Evolutionary conservation across 2,329 filamentous ascomycete genomes (phyloP), one percentile per base, ranked within the genome.

Genomic region (Aulographum hederae): DNA sequence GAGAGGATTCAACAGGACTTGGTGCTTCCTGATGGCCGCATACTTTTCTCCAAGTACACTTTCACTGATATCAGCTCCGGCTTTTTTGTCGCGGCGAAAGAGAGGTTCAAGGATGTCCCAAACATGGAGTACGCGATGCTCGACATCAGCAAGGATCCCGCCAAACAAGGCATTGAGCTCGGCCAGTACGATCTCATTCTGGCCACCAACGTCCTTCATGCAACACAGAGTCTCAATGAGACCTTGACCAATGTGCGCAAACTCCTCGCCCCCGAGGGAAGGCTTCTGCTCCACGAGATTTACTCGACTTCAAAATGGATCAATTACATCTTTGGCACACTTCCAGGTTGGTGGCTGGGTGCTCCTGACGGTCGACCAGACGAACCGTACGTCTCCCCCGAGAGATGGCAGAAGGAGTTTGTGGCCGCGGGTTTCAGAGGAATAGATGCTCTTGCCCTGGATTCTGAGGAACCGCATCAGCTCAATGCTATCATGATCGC

Each of bases 1-100:
- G 10, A 5, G 6, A 13, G n/a, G 6, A 25, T 26, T 12, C 17
- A 32, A 6, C 12, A 18, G n/a, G n/a, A 25, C n/a, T n/a, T 25
- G n/a, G 8, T 10, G 8, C 5, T 18, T n/a, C 6, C 13, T 12
- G 27, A n/a, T 14, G 20, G 30, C 6, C 6, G 8, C n/a, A 11
- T 11, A 6, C 30, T 12, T 18, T 34, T 34, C 20, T 18, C 20
- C 18, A 27, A 13, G 21, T 25, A 25, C n/a, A 25, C 21, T 8
- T 25, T 25, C n/a, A 25, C 21, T 8, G 21, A 25, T n/a, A 25
- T 25, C 21, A 8, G 8, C 8, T 8, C 8, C 8, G 21, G 21
- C 8, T 25, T 25, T n/a, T n/a, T 25, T 8, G 8, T n/a, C 8
- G 8, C n/a, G 8, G 21, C 21, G n/a, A 25, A 25, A n/a, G n/a